Evolutionary conservation across 208 protist genomes (phyloP).

Genomic region (Dictyostelium gargantuum): DNA sequence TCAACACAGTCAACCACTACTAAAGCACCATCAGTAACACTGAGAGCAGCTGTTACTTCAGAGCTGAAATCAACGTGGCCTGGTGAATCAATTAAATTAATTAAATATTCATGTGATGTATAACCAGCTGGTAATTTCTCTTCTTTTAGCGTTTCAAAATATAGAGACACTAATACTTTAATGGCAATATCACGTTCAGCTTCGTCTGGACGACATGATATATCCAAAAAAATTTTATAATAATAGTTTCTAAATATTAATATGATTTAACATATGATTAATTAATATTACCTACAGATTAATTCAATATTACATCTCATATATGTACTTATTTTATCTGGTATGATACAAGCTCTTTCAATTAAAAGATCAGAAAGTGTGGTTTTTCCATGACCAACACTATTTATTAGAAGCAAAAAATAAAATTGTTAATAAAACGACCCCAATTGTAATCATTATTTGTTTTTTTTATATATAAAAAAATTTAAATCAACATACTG

Average conservation of each 20-base stretch:
- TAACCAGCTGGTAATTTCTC: constrained; percentile 23
- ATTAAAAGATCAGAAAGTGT: constrained; percentile 92
- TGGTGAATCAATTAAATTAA: constrained; percentile 88
- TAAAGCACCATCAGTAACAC: constrained; percentile 94
- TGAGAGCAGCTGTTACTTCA: constrained; percentile 86
- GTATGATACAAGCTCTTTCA: constrained; percentile 84
- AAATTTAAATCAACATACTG: too few species aligned
- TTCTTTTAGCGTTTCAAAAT: constrained; percentile 89
- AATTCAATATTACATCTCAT: too few species aligned
- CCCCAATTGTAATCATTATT: too few species aligned
- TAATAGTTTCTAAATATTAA: too few species aligned
- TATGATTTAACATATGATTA: too few species aligned
- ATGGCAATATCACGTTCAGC: constrained; percentile 98
- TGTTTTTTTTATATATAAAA: too few species aligned
- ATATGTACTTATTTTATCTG: background rate
- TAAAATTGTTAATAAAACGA: too few species aligned
- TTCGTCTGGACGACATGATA: constrained; percentile 92
- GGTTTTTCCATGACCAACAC: constrained; percentile 86
- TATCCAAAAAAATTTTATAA: constrained; percentile 83
- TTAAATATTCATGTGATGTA: constrained; percentile 55
- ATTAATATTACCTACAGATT: too few species aligned
- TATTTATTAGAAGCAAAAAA: too few species aligned
- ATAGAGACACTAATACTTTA: constrained; percentile 97
- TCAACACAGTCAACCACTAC: constrained; percentile 98
- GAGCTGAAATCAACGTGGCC: constrained; percentile 87